Evolutionary conservation across 2,329 filamentous ascomycete genomes (phyloP).

Genomic region (Aspergillus pseudoviridinutans): DNA sequence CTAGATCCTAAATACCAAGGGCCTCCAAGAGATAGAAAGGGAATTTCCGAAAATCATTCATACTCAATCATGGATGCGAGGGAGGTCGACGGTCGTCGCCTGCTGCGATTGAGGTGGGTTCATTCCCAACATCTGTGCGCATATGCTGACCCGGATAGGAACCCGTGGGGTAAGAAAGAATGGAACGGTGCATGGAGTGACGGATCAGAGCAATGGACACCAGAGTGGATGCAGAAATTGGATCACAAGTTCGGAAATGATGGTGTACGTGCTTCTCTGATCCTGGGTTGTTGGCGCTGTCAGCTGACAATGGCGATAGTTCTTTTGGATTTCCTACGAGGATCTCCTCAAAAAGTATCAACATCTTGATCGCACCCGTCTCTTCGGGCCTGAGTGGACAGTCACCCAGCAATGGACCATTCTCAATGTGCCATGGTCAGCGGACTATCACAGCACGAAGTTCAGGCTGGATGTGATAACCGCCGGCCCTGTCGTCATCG

Average conservation of each 20-base stretch:
- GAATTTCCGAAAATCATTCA: conserved; percentile 49
- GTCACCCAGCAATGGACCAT: conserved; percentile 60
- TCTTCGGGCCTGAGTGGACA: conserved; percentile 59
- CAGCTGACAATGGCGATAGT: conserved; percentile 17
- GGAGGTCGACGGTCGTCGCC: conserved; percentile 58
- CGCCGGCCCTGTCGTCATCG: conserved; percentile 53
- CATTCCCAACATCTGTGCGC: conserved; percentile 5
- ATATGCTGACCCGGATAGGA: conserved; percentile 45
- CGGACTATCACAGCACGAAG: conserved; percentile 58
- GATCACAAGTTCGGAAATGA: conserved; percentile 73
- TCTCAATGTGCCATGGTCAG: conserved; percentile 57
- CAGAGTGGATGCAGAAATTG: conserved; percentile 70
- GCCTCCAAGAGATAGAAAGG: conserved; percentile 38
- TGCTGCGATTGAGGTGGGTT: conserved; percentile 58
- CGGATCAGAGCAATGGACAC: conserved; percentile 79
- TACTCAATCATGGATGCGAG: conserved; percentile 58
- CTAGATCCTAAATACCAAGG: conserved; percentile 32
- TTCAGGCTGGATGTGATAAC: conserved; percentile 54
- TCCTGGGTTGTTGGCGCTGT: too few species aligned
- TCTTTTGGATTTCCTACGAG: conserved; percentile 60
- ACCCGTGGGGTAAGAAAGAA: conserved; percentile 77
- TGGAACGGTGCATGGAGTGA: conserved; percentile 82
- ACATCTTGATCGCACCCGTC: conserved; percentile 57
- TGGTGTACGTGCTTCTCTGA: conserved; percentile 43
- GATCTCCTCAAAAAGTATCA: conserved; percentile 58